Evolutionary conservation across 306 rosid genomes (phyloP).

Genomic region (Cucurbita argyrosperma): DNA sequence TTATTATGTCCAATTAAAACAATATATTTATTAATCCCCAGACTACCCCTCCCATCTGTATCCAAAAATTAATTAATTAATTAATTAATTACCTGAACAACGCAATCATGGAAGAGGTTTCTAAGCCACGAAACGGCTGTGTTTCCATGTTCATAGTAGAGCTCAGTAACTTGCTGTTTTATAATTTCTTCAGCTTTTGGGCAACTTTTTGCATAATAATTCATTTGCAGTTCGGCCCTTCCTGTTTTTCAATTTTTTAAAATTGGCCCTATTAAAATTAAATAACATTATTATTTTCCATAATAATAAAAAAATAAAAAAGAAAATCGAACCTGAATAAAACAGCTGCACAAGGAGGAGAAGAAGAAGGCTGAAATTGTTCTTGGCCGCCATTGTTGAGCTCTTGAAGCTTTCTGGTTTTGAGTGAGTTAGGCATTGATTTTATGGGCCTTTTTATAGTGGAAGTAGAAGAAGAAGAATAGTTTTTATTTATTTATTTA

Average conservation of each 20-base stretch:
- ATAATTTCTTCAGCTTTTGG: slow-evolving; percentile 74
- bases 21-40: background rate
- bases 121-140: slow-evolving; percentile 80
- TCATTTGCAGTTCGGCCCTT: slow-evolving; percentile 36
- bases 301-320: background rate
- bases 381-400: background rate
- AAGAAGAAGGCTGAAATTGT: background rate
- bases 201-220: slow-evolving; percentile 52
- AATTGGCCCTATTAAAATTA: background rate
- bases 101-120: slow-evolving; percentile 89
- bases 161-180: slow-evolving; percentile 40
- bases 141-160: slow-evolving; percentile 65
- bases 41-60: background rate
- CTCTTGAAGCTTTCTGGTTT: background rate
- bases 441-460: background rate
- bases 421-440: background rate
- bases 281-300: background rate
- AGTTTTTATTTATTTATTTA: no score
- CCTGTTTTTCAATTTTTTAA: slow-evolving; percentile 21
- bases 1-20: no score
- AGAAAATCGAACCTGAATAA: background rate
- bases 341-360: background rate
- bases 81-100: slow-evolving; percentile 41
- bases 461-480: background rate
- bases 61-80: background rate